A percentile compares a stretch with the other conserved stretches of the same genome.
Evolutionary conservation across 1,284 basidiomycete genomes (phyloP).

Genomic region (Ustilago tritici): DNA sequence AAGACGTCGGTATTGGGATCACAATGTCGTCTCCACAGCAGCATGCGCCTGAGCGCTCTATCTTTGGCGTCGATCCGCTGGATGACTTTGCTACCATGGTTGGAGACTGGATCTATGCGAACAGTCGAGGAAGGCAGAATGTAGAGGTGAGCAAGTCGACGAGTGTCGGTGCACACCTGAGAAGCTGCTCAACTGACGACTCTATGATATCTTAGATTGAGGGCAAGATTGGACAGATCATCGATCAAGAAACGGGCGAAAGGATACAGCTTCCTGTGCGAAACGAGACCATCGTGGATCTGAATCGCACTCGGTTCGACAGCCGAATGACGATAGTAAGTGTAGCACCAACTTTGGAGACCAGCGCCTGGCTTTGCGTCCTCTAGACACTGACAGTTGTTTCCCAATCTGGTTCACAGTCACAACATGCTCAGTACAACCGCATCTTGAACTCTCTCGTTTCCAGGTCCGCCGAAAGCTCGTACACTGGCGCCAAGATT

Average conservation of each 20-base stretch:
- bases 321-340: conserved; percentile 89
- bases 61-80: conserved; percentile 89
- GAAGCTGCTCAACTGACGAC: neutral
- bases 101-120: conserved; percentile 82
- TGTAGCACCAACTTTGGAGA: conserved; percentile 29
- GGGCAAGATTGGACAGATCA: conserved; percentile 88
- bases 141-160: conserved; percentile 72
- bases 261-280: conserved; percentile 79
- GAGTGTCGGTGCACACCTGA: neutral
- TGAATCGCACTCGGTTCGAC: conserved; percentile 75
- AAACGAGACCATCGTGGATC: conserved; percentile 80
- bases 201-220: conserved; percentile 76
- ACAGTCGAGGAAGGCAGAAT: conserved; percentile 69
- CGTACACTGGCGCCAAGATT: conserved; percentile 75
- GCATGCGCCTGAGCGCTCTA: conserved; percentile 78
- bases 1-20: neutral
- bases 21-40: conserved; percentile 37
- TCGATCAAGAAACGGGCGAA: conserved; percentile 75
- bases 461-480: conserved; percentile 69
- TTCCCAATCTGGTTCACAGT: conserved; percentile 71
- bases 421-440: conserved; percentile 88
- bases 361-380: neutral
- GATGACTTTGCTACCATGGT: conserved; percentile 93
- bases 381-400: neutral
- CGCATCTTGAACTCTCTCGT: conserved; percentile 79